Conservation (phyloP, 2,329 filamentous ascomycete species). For the Scytalidium sp. region DNA sequence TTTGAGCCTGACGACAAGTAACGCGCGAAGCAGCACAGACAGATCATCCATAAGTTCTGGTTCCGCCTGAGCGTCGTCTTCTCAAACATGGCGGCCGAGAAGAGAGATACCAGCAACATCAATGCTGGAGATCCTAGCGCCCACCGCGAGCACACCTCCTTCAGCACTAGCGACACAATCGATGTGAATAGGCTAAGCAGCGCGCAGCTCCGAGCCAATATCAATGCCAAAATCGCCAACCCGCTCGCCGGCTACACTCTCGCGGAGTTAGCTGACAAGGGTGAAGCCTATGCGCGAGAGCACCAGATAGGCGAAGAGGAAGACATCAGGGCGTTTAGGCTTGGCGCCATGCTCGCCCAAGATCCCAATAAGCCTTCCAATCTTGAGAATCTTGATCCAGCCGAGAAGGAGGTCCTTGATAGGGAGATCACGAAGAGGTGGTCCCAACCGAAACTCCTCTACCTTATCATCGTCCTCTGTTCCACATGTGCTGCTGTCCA, state of each 20-base stretch:
- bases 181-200: slow-evolving; percentile 2
- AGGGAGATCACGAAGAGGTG: slow-evolving; percentile 65
- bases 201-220: slow-evolving; percentile 20
- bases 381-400: slow-evolving; percentile 50
- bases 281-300: slow-evolving; percentile 54
- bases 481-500: slow-evolving; percentile 69
- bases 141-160: not conserved
- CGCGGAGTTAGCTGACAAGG: slow-evolving; percentile 51
- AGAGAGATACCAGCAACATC: not conserved
- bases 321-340: slow-evolving; percentile 55
- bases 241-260: slow-evolving; percentile 46
- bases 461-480: slow-evolving; percentile 63
- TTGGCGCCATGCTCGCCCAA: slow-evolving; percentile 58
- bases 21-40: too few species aligned
- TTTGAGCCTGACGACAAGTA: too few species aligned
- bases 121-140: not conserved
- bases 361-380: slow-evolving; percentile 38
- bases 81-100: not conserved
- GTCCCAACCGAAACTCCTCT: slow-evolving; percentile 64
- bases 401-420: slow-evolving; percentile 55
- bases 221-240: slow-evolving; percentile 50
- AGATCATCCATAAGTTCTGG: too few species aligned
- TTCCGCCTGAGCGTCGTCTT: too few species aligned
- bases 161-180: not conserved
- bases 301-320: slow-evolving; percentile 52